Evolutionary conservation across 2,329 filamentous ascomycete species (phyloP).

Genomic region (Alternaria sp.): DNA sequence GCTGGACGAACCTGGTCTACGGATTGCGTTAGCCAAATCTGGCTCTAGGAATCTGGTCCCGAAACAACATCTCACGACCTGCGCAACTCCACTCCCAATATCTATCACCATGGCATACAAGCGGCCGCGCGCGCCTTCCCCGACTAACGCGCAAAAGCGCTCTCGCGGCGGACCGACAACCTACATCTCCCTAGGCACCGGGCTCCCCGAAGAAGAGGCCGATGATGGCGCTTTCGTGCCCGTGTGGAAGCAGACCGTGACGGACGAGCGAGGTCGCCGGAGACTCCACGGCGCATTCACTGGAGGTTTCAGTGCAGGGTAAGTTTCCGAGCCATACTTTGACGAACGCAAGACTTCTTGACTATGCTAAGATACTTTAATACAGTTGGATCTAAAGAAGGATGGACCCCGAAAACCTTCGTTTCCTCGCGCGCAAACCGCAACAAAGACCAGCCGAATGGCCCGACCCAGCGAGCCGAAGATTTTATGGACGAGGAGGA

Average conservation of each 20-base stretch:
- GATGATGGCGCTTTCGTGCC: constrained; percentile 94
- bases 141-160: constrained; percentile 69
- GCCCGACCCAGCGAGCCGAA: constrained; percentile 69
- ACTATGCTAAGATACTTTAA: constrained; percentile 81
- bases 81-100: background rate
- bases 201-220: constrained; percentile 76
- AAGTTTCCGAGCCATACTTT: constrained; percentile 49
- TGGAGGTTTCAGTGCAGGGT: constrained; percentile 95
- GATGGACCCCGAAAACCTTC: constrained; percentile 92
- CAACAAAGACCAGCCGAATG: constrained; percentile 67
- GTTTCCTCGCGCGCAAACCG: constrained; percentile 86
- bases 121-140: constrained; percentile 37
- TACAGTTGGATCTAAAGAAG: constrained; percentile 96
- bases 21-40: background rate
- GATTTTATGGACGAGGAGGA: constrained; percentile 99
- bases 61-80: background rate
- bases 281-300: constrained; percentile 95
- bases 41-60: background rate
- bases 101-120: constrained; percentile 42
- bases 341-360: constrained; percentile 39
- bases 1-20: background rate
- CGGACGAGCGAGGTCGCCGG: constrained; percentile 88
- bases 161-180: constrained; percentile 62
- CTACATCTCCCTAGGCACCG: constrained; percentile 66
- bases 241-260: constrained; percentile 98